Evolutionary conservation across 805 yeast species (phyloP).

Genomic region (Saturnispora ahearnii): DNA sequence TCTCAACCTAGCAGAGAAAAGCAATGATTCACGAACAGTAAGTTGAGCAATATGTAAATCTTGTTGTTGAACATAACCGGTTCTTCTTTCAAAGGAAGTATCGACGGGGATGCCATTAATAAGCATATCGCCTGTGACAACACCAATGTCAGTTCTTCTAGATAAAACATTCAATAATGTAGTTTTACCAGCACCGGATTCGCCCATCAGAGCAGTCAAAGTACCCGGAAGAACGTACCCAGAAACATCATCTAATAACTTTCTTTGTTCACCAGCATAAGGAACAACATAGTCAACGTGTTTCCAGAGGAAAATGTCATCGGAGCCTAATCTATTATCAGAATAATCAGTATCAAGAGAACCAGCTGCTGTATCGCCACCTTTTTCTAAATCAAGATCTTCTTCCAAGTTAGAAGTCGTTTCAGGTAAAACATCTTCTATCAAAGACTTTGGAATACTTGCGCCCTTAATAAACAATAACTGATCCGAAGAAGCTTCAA

Average conservation of each 20-base stretch:
- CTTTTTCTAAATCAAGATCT: slow-evolving; percentile 12
- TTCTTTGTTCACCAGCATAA: slow-evolving; percentile 33
- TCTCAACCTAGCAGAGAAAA: slow-evolving; percentile 41
- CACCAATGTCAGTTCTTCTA: slow-evolving; percentile 43
- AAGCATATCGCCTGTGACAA: slow-evolving; percentile 50
- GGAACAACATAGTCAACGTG: slow-evolving; percentile 51
- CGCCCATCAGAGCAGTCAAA: slow-evolving; percentile 56
- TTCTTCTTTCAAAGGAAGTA: slow-evolving; percentile 41
- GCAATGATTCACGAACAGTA: slow-evolving; percentile 42
- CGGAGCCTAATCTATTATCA: slow-evolving; percentile 32
- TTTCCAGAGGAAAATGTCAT: slow-evolving; percentile 58
- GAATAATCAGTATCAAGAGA: slow-evolving; percentile 35
- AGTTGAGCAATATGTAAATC: slow-evolving; percentile 42
- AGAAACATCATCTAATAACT: slow-evolving; percentile 35
- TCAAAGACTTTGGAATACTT: slow-evolving; percentile 17
- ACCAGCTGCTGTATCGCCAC: slow-evolving; percentile 26
- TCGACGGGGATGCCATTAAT: slow-evolving; percentile 44
- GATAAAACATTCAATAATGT: slow-evolving; percentile 47
- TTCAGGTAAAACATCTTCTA: slow-evolving; percentile 23
- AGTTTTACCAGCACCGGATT: slow-evolving; percentile 59
- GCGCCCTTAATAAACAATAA: slow-evolving; percentile 24
- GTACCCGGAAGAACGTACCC: slow-evolving; percentile 46
- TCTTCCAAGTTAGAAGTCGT: not conserved
- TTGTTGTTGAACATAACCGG: slow-evolving; percentile 51
- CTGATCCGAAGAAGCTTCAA: slow-evolving; percentile 26